Evolutionary conservation across 2,329 filamentous ascomycete genomes (phyloP), one percentile per base, ranked within the genome.

Genomic region (Hypoxylon sp.): DNA sequence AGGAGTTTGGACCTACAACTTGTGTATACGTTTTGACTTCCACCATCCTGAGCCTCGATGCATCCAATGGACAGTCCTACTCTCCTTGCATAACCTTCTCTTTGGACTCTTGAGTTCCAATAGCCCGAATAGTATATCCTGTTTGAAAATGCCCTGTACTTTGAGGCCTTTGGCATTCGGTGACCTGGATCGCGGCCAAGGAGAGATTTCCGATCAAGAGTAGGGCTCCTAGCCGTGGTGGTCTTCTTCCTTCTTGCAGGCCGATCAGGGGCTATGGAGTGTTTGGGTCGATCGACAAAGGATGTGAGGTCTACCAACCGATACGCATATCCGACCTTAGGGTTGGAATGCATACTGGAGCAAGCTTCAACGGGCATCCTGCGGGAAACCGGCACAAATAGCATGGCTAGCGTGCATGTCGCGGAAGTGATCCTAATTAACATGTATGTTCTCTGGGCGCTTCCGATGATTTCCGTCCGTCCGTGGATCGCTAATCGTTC

Each of bases 351-450:
- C 61, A 65, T 63, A 63, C 41, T 29, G 48, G 41, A 50, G 43
- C 53, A 65, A 54, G 55, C 50, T 57, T 63, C 56, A 27, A 65
- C 16, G 25, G 55, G 45, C 52, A 61, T 55, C 53, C 47, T 65
- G 63, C 61, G 67, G 67, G 64, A 68, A 63, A 61, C 54, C 65
- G 52, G 61, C 59, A 67, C 52, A 50, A 53, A 56, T 43, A 37
- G 41, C 37, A 61, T 58, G 55, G 41, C 45, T 63, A 56, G 59
- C 59, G 14, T 64, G 56, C 57, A 50, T 67, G 37, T 46, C 60
- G 57, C 60, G 67, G 67, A 63, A 67, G 67, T 16, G 63, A 61
- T 64, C 57, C 63, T 53, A 50, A 67, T 69, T 63, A 34, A 67
- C 29, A 50, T 43, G 43, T 50, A 43, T 55, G 16, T 39, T 64